Evolutionary conservation across 2,329 filamentous ascomycete species (phyloP).

Genomic region (Clonostachys chloroleuca): DNA sequence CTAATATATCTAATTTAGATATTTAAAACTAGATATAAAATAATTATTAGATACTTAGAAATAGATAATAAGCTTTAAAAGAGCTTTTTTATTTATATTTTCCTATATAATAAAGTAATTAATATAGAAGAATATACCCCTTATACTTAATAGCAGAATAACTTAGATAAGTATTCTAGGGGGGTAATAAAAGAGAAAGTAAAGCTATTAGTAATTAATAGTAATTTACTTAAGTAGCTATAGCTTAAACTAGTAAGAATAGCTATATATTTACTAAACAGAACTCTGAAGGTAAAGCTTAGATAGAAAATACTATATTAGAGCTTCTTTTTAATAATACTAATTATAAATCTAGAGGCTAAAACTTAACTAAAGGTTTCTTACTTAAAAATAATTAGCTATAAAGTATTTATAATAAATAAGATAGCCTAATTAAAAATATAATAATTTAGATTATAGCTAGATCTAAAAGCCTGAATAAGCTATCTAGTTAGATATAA

Average conservation of each 20-base stretch:
- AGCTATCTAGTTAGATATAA: background rate
- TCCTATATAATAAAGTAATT: too few relatives aligned
- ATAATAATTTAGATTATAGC: background rate
- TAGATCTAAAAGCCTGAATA: background rate
- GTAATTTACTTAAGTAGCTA: constrained; percentile 1
- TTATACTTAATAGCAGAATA: too few relatives aligned
- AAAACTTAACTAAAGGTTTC: background rate
- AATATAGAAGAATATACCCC: too few relatives aligned
- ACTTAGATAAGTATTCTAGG: background rate
- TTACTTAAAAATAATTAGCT: background rate
- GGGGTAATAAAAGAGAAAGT: background rate
- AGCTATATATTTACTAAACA: constrained; percentile 1
- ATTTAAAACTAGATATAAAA: too few relatives aligned
- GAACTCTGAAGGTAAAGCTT: background rate
- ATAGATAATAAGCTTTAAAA: too few relatives aligned
- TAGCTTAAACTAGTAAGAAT: background rate
- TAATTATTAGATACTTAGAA: too few relatives aligned
- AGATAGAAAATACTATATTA: too few relatives aligned
- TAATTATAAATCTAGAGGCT: background rate
- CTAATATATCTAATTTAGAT: background rate
- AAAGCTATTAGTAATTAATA: constrained; percentile 1
- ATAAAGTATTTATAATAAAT: background rate
- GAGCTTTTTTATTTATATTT: too few relatives aligned
- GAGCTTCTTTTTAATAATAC: background rate
- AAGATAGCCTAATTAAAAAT: background rate